Conservation (phyloP, 257 asterid species). For the Lavandula angustifolia region DNA sequence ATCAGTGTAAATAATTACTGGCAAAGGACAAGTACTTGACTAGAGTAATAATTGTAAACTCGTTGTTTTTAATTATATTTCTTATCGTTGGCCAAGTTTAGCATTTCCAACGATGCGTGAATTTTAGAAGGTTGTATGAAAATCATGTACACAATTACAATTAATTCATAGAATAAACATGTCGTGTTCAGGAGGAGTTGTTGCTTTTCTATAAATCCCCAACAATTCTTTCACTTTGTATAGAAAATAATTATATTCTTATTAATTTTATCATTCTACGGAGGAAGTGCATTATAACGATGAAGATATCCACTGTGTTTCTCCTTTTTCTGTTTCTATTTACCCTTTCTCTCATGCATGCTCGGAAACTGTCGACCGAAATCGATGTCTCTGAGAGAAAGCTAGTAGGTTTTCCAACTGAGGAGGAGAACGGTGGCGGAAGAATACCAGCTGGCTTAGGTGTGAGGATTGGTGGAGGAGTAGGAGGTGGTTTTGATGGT, state of each 20-base stretch:
- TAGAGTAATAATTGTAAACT: too few relatives aligned
- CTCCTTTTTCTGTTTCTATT: conserved; percentile 23
- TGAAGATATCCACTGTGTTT: conserved; percentile 27
- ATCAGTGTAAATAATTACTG: too few relatives aligned
- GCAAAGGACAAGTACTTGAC: background rate
- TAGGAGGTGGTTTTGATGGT: conserved; percentile 36
- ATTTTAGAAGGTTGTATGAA: conserved; percentile 28
- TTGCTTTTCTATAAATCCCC: conserved; percentile 21
- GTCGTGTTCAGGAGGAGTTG: too few relatives aligned
- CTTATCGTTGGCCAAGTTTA: conserved; percentile 13
- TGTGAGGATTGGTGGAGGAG: conserved; percentile 34
- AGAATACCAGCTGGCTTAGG: conserved; percentile 18
- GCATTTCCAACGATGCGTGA: conserved; percentile 34
- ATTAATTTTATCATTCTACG: background rate
- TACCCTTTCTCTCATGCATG: conserved; percentile 21
- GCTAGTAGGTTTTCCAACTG: background rate
- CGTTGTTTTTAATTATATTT: too few relatives aligned
- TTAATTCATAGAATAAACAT: background rate
- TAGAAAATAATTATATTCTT: background rate
- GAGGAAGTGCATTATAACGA: background rate
- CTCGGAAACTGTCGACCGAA: conserved; percentile 21
- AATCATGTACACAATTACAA: conserved; percentile 18
- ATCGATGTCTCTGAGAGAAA: background rate
- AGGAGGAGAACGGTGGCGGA: conserved; percentile 2
- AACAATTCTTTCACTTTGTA: background rate